Conservation (phyloP, 345 rosid species). For the Murraya paniculata region DNA sequence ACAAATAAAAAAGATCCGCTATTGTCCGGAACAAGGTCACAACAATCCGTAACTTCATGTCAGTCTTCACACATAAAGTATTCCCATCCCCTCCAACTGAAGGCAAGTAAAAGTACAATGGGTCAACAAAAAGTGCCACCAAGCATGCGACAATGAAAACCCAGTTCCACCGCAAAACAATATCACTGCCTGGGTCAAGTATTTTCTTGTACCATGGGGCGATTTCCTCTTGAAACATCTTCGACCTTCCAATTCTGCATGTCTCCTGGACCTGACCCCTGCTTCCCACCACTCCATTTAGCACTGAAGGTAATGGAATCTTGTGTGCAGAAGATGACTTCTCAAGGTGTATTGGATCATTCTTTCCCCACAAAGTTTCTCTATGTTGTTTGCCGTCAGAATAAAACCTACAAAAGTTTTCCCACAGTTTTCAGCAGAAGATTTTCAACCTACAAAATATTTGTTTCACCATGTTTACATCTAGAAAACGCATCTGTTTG, state of each 20-base stretch:
- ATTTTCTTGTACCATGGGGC: slow-evolving; percentile 62
- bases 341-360: slow-evolving; percentile 39
- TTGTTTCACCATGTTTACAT: neutral
- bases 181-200: slow-evolving; percentile 87
- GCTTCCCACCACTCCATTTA: slow-evolving; percentile 44
- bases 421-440: neutral
- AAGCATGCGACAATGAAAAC: slow-evolving; percentile 72
- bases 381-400: slow-evolving; percentile 50
- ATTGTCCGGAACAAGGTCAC: slow-evolving; percentile 73
- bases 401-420: slow-evolving; percentile 54
- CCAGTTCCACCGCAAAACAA: slow-evolving; percentile 78
- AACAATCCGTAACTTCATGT: slow-evolving; percentile 48
- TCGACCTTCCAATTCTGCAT: slow-evolving; percentile 37
- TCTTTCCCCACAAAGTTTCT: slow-evolving; percentile 44
- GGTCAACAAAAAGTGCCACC: slow-evolving; percentile 88
- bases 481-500: neutral
- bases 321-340: slow-evolving; percentile 43
- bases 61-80: slow-evolving; percentile 62
- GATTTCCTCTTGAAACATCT: slow-evolving; percentile 38
- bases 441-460: neutral
- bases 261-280: slow-evolving; percentile 44
- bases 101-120: slow-evolving; percentile 77
- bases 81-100: slow-evolving; percentile 37
- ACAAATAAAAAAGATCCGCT: slow-evolving; percentile 80
- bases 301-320: slow-evolving; percentile 46